A percentile compares a stretch with the other conserved stretches of the same genome.
phyloP scores from a whole-genome alignment of 108 stramenopile genomes.

The Nannochloropsis oceanica region DNA sequence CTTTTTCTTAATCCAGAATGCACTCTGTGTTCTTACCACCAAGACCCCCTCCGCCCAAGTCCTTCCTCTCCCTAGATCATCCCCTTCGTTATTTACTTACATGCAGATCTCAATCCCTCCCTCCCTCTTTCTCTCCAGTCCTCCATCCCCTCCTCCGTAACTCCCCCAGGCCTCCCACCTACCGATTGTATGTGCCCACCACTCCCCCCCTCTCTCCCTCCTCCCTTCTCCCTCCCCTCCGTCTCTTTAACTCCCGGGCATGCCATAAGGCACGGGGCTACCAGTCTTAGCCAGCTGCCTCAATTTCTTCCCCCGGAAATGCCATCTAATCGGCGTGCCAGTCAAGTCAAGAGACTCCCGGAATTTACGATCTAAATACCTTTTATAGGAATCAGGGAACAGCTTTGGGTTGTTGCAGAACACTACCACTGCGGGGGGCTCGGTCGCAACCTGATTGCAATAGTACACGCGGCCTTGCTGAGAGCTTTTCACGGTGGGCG shows the following conservation, averaged over 20 bases:
- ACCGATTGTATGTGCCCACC: too few relatives aligned
- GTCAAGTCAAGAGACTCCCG: constrained; percentile 81
- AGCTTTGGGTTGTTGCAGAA: constrained; percentile 84
- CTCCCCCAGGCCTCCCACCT: too few relatives aligned
- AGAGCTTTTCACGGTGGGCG: constrained; percentile 66
- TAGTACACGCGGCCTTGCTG: constrained; percentile 81
- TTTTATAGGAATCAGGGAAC: constrained; percentile 76
- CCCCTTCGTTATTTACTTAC: too few relatives aligned
- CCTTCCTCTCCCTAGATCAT: too few relatives aligned
- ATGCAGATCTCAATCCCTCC: too few relatives aligned
- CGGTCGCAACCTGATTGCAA: constrained; percentile 56
- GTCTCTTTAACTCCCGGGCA: background rate
- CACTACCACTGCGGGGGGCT: constrained; percentile 82
- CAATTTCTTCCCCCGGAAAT: constrained; percentile 74
- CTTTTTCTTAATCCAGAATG: background rate
- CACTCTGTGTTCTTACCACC: background rate
- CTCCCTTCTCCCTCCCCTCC: background rate
- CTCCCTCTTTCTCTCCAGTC: too few relatives aligned
- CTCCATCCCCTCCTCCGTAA: too few relatives aligned
- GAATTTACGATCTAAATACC: constrained; percentile 89
- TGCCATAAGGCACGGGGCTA: background rate
- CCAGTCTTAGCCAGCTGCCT: constrained; percentile 23
- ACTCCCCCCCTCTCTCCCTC: background rate
- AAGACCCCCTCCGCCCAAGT: background rate
- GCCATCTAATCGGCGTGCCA: constrained; percentile 83